Conservation (phyloP, 768 basidiomycete genomes). For the Collybiopsis luxurians region DNA sequence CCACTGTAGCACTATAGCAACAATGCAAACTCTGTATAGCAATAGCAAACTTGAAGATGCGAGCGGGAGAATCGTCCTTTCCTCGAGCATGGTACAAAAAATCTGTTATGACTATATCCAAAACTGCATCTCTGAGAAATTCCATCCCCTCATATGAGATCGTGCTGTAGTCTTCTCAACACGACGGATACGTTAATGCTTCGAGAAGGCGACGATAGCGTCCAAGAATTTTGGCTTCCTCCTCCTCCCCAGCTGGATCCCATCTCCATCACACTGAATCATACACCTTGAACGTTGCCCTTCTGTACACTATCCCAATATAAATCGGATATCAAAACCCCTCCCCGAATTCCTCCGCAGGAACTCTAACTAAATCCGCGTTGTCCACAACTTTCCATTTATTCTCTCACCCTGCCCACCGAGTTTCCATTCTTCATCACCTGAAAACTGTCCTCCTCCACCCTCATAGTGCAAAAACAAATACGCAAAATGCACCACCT, state of each 20-base stretch:
- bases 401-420: too few relatives aligned
- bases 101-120: constrained; percentile 20
- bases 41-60: too few relatives aligned
- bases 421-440: too few relatives aligned
- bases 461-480: too few relatives aligned
- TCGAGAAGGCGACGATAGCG: constrained; percentile 51
- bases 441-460: too few relatives aligned
- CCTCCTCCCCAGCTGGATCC: constrained; percentile 43
- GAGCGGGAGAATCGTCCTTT: constrained; percentile 34
- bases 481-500: constrained; percentile 21
- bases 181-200: constrained; percentile 71
- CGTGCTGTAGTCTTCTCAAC: constrained; percentile 54
- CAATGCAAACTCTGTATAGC: too few relatives aligned
- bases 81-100: constrained; percentile 63
- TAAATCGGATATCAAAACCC: constrained; percentile 47
- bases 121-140: not conserved
- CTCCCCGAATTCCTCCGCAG: constrained; percentile 44
- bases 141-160: constrained; percentile 63
- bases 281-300: constrained; percentile 40
- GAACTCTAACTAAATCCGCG: constrained; percentile 26
- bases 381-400: too few relatives aligned
- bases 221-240: constrained; percentile 35
- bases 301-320: constrained; percentile 49
- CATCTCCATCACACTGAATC: constrained; percentile 59
- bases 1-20: too few relatives aligned